phyloP scores from a whole-genome alignment of 2,329 filamentous ascomycete species.

The Botrytis elliptica region DNA sequence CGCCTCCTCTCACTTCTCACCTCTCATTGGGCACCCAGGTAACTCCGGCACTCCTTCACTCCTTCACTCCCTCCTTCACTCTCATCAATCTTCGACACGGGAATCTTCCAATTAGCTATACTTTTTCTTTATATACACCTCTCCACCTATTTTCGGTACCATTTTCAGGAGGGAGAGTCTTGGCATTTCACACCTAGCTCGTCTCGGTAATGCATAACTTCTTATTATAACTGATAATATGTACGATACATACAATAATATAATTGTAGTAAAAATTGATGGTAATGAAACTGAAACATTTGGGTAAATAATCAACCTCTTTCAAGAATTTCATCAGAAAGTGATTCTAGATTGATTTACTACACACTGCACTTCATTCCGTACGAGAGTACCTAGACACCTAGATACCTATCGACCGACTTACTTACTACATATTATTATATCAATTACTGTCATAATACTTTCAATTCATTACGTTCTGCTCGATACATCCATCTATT shows the following conservation, averaged over 20 bases:
- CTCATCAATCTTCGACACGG: neutral
- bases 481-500: neutral
- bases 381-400: neutral
- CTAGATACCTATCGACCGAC: neutral
- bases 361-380: neutral
- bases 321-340: neutral
- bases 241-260: too few species aligned
- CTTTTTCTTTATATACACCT: neutral
- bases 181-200: neutral
- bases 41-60: neutral
- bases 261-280: neutral
- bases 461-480: neutral
- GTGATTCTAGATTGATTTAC: neutral
- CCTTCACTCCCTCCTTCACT: neutral
- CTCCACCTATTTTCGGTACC: neutral
- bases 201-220: neutral
- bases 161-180: neutral
- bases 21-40: neutral
- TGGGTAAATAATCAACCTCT: neutral
- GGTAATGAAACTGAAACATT: conserved; percentile 7
- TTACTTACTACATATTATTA: neutral
- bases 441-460: neutral
- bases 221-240: too few species aligned
- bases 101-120: neutral
- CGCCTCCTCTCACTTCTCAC: neutral